phyloP scores from a whole-genome alignment of 768 basidiomycete genomes.

The Clitopilus passeckerianus region DNA sequence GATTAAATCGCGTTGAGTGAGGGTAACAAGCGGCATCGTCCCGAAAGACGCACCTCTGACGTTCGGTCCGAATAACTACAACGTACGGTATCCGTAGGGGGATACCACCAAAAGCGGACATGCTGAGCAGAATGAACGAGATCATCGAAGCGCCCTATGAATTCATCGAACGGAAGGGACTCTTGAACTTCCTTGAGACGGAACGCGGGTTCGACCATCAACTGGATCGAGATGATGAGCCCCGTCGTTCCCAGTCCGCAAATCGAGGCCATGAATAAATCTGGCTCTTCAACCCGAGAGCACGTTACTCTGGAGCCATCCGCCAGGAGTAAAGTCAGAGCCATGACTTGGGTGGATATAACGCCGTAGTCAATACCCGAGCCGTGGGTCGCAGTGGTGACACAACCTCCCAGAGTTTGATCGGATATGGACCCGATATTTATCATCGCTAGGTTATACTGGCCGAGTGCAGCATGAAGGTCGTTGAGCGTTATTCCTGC shows the following conservation, averaged over 20 bases:
- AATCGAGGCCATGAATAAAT: constrained; percentile 85
- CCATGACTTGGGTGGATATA: constrained; percentile 75
- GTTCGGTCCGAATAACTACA: constrained; percentile 75
- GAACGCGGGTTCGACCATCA: constrained; percentile 81
- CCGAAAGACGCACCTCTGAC: constrained; percentile 46
- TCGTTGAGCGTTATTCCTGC: constrained; percentile 75
- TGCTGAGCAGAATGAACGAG: constrained; percentile 71
- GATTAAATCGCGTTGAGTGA: constrained; percentile 2
- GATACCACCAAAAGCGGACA: constrained; percentile 95
- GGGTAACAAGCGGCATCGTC: constrained; percentile 10
- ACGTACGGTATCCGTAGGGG: constrained; percentile 66
- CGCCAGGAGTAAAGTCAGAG: constrained; percentile 72
- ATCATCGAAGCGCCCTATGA: constrained; percentile 48
- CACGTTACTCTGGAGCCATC: constrained; percentile 68
- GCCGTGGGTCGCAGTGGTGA: constrained; percentile 95
- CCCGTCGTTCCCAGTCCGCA: constrained; percentile 93
- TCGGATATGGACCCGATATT: constrained; percentile 96
- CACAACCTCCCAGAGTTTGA: constrained; percentile 88
- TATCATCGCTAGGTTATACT: constrained; percentile 74
- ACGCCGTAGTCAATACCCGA: constrained; percentile 77
- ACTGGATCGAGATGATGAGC: constrained; percentile 70
- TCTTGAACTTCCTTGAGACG: constrained; percentile 70
- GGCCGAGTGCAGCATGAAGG: constrained; percentile 64
- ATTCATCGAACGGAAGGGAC: constrained; percentile 57
- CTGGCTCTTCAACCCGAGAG: constrained; percentile 54